Conservation (phyloP, 1,284 basidiomycete species). For the Moesziomyces antarcticus region DNA sequence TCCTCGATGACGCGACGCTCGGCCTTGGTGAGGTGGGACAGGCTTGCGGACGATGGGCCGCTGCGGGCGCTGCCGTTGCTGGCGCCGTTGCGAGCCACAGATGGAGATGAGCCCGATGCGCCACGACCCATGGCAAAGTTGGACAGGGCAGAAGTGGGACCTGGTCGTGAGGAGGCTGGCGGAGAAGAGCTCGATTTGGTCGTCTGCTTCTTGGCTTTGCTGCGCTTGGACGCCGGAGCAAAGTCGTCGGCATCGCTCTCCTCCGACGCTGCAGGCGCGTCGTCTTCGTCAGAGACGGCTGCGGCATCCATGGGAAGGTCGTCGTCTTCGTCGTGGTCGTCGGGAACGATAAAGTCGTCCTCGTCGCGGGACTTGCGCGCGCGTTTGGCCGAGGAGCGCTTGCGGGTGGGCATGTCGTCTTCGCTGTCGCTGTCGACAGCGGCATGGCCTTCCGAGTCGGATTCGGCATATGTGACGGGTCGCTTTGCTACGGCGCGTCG, state of each 20-base stretch:
- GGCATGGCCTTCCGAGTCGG: conserved; percentile 46
- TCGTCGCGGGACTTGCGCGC: conserved; percentile 40
- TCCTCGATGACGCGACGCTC: conserved; percentile 74
- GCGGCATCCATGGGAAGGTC: conserved; percentile 33
- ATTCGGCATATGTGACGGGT: conserved; percentile 51
- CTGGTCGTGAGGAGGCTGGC: conserved; percentile 11
- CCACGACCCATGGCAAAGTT: conserved; percentile 32
- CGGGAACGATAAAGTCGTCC: conserved; percentile 58
- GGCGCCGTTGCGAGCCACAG: conserved; percentile 3
- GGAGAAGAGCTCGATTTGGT: background rate
- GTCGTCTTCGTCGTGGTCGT: conserved; percentile 45
- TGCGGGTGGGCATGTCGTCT: conserved; percentile 29
- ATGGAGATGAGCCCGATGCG: conserved; percentile 19
- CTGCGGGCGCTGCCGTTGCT: conserved; percentile 16
- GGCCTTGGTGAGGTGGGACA: conserved; percentile 82
- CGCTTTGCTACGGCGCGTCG: conserved; percentile 47
- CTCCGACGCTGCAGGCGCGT: conserved; percentile 13
- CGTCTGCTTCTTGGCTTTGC: conserved; percentile 11
- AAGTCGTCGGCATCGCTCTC: conserved; percentile 26
- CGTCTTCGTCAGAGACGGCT: conserved; percentile 23
- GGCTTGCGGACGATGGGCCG: conserved; percentile 26
- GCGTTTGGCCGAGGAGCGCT: conserved; percentile 23
- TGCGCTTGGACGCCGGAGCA: conserved; percentile 16
- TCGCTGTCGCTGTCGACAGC: conserved; percentile 35
- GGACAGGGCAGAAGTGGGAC: conserved; percentile 17